Conservation (phyloP, 768 basidiomycete genomes). For the Xerocomellus amylosporus region DNA sequence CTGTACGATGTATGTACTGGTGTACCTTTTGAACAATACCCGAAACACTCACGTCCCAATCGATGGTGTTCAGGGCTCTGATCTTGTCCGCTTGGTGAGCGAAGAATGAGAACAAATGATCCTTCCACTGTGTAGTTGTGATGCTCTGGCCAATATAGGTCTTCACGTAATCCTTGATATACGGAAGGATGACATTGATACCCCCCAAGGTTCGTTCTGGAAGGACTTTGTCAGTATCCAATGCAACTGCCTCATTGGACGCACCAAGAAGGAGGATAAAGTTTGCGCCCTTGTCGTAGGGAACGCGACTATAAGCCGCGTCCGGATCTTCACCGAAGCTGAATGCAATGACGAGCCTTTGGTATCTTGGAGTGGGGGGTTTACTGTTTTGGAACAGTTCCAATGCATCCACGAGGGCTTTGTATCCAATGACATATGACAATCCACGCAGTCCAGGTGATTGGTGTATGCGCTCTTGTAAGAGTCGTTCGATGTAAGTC, state of each 20-base stretch:
- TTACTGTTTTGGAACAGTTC: constrained; percentile 45
- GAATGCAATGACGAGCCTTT: constrained; percentile 74
- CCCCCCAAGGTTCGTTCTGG: constrained; percentile 55
- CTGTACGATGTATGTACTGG: constrained; percentile 21
- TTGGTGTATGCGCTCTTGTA: constrained; percentile 60
- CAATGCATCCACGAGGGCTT: constrained; percentile 69
- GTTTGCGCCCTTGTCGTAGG: constrained; percentile 91
- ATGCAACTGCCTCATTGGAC: not conserved
- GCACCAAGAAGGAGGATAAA: constrained; percentile 80
- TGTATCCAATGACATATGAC: constrained; percentile 73
- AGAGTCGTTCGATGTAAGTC: constrained; percentile 84
- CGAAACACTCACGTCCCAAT: constrained; percentile 50
- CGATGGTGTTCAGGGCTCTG: constrained; percentile 46
- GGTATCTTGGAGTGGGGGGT: constrained; percentile 67
- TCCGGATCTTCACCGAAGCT: constrained; percentile 74
- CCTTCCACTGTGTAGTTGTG: constrained; percentile 56
- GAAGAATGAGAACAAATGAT: constrained; percentile 55
- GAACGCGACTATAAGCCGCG: constrained; percentile 69
- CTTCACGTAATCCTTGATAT: constrained; percentile 52
- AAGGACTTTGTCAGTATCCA: not conserved
- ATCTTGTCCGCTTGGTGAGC: constrained; percentile 42
- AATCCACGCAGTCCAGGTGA: constrained; percentile 77
- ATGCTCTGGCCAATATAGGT: constrained; percentile 58
- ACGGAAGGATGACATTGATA: constrained; percentile 53
- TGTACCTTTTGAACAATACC: not conserved